phyloP scores from a whole-genome alignment of 2,329 filamentous ascomycete genomes.

The Triangularia setosa region DNA sequence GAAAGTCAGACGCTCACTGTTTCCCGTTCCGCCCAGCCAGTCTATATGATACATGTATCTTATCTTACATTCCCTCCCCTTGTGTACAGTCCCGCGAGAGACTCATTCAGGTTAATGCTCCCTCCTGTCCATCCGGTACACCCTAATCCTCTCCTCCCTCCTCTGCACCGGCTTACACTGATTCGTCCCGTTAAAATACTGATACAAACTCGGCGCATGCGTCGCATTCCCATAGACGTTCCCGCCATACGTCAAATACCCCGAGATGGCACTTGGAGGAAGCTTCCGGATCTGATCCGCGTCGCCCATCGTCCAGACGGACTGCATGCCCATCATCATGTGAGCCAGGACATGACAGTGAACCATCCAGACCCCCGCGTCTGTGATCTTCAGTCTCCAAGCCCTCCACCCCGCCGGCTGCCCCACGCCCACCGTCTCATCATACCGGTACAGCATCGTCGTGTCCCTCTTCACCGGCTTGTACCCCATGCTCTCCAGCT shows the following conservation, averaged over 20 bases:
- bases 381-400: slow-evolving; percentile 49
- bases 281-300: slow-evolving; percentile 35
- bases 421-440: slow-evolving; percentile 35
- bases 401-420: slow-evolving; percentile 54
- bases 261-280: slow-evolving; percentile 34
- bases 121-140: too few species aligned
- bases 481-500: slow-evolving; percentile 32
- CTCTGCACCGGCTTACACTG: slow-evolving; percentile 13
- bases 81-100: neutral
- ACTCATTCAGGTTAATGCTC: too few species aligned
- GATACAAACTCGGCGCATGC: slow-evolving; percentile 14
- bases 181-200: slow-evolving; percentile 33
- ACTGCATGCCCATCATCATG: slow-evolving; percentile 52
- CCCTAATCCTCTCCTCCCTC: neutral
- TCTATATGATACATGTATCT: neutral
- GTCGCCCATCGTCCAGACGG: slow-evolving; percentile 39
- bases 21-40: neutral
- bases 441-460: slow-evolving; percentile 55
- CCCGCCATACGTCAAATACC: slow-evolving; percentile 44
- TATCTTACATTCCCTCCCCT: neutral
- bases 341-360: slow-evolving; percentile 58
- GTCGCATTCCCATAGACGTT: slow-evolving; percentile 41
- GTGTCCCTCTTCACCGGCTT: slow-evolving; percentile 41
- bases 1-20: neutral
- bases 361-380: slow-evolving; percentile 59